Evolutionary conservation across 2,329 filamentous ascomycete genomes (phyloP), one percentile per base, ranked within the genome.

Genomic region (Ophiostoma sp.): DNA sequence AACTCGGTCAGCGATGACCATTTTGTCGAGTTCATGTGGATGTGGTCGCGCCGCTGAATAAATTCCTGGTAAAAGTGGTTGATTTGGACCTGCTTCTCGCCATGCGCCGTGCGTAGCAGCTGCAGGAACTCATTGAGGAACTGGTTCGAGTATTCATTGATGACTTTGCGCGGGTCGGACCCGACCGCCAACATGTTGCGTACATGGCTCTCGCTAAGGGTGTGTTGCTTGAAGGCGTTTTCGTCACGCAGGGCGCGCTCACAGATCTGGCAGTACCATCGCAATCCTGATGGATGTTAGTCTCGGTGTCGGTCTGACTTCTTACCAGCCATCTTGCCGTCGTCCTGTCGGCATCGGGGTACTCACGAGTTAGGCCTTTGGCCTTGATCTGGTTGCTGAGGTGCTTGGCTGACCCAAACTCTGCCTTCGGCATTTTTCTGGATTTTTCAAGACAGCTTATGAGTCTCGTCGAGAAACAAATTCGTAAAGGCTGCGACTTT

Each of bases 21-120:
- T 76, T 90, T 90, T 0, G 95, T 98, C 8, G 93, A 85, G 79
- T 97, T 97, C 91, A 98, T 93, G 78, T 98, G 95, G 10, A 95
- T 83, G 77, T 98, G 94, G 76, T 93, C 86, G 79, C 73, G 72
- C 75, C 94, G 90, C 20, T 88, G 85, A 75, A 98, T 97, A 76
- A 96, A 95, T 77, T 94, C 90, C 78, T 98, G 93, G 80, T 99
- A 99, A 79, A 98, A 98, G 72, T 92, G 89, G 77, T 99, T 99
- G 68, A 94, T 87, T 44, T 94, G 86, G 1, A 98, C 89, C 75
- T 88, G 86, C 79, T 99, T 99, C 80, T 97, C 93, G 73, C 93
- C 93, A 76, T 99, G 95, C 0, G 89, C 87, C 0, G 94, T 97
- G 71, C 88, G 86, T 7, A 99, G 83, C 1, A 95, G 83, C 71